A percentile compares a stretch with the other conserved stretches of the same genome.
phyloP scores from a whole-genome alignment of 2,329 filamentous ascomycete species.

The Emmonsiellopsis sp. region DNA sequence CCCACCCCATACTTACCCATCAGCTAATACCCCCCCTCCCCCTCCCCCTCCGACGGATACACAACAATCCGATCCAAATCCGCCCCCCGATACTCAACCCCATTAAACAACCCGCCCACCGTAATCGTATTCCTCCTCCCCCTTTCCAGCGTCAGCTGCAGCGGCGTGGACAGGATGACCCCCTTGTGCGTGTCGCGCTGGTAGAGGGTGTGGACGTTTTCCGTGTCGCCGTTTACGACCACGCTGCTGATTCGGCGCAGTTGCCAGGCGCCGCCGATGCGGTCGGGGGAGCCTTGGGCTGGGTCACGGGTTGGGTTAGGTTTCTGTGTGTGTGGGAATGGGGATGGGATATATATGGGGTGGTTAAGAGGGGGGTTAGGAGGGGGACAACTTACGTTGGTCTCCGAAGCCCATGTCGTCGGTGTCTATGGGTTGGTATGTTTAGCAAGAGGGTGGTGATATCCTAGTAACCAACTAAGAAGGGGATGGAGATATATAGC shows the following conservation, averaged over 20 bases:
- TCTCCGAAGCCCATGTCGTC: constrained; percentile 53
- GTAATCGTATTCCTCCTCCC: constrained; percentile 48
- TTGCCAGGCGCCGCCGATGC: constrained; percentile 52
- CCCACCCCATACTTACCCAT: no score
- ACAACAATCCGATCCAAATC: constrained; percentile 53
- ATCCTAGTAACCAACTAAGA: background rate
- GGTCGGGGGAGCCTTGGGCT: constrained; percentile 47
- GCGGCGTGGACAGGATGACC: constrained; percentile 48
- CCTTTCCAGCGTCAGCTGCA: constrained; percentile 44
- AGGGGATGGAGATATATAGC: background rate
- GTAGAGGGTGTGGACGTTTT: constrained; percentile 42
- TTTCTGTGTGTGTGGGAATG: constrained; percentile 9
- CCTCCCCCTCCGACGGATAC: constrained; percentile 42
- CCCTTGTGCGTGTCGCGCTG: constrained; percentile 52
- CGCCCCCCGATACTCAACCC: constrained; percentile 47
- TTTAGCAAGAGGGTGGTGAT: background rate
- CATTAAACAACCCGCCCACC: constrained; percentile 49
- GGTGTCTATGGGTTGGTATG: constrained; percentile 25
- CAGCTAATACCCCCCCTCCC: background rate
- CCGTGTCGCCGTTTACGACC: constrained; percentile 44
- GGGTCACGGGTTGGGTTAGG: background rate
- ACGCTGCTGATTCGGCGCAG: constrained; percentile 52
- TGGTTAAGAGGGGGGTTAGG: background rate
- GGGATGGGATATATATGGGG: background rate
- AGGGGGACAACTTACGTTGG: constrained; percentile 3